Percentiles rank a stretch among this genome's conserved stretches.
These are phyloP conservation scores for Scedosporium aurantiacum DNA, from an alignment of 2,329 filamentous ascomycete species.

Conservation along the genomic window DNA sequence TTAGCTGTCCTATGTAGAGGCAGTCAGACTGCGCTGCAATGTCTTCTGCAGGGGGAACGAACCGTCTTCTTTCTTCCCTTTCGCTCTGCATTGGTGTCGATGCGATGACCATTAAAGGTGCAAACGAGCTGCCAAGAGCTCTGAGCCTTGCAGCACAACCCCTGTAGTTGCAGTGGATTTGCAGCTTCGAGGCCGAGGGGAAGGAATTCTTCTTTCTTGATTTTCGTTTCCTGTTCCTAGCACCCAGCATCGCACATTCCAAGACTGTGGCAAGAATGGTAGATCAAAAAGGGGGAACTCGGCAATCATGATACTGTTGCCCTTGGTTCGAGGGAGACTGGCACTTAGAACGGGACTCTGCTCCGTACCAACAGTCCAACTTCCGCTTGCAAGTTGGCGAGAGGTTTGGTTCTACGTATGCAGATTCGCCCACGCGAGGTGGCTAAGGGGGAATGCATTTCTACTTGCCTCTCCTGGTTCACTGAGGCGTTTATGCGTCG, in stretches of 20 bases:
- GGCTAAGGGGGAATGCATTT: background rate
- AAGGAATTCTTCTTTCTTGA: too few relatives aligned
- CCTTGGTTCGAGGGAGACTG: background rate
- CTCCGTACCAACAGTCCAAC: background rate
- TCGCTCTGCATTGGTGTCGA: background rate
- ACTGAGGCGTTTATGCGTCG: background rate
- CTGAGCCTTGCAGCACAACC: too few relatives aligned
- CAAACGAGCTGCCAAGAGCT: too few relatives aligned
- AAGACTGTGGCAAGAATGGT: background rate
- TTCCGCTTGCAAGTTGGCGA: background rate
- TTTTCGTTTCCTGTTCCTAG: too few relatives aligned
- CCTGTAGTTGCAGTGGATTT: background rate
- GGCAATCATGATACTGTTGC: background rate
- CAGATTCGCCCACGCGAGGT: background rate
- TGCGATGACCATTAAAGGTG: background rate
- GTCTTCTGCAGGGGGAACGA: constrained; percentile 1
- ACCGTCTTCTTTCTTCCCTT: background rate
- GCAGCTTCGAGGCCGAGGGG: too few relatives aligned
- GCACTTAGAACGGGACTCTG: background rate
- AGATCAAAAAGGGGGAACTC: background rate
- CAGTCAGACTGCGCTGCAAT: background rate
- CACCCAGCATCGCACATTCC: background rate
- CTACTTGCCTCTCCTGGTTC: background rate
- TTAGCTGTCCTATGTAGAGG: background rate
- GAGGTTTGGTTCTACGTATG: background rate